Percentiles rank a stretch among this genome's conserved stretches.
Evolutionary conservation across 2,329 filamentous ascomycete genomes (phyloP).

Genomic region (Trichophyton verrucosum): DNA sequence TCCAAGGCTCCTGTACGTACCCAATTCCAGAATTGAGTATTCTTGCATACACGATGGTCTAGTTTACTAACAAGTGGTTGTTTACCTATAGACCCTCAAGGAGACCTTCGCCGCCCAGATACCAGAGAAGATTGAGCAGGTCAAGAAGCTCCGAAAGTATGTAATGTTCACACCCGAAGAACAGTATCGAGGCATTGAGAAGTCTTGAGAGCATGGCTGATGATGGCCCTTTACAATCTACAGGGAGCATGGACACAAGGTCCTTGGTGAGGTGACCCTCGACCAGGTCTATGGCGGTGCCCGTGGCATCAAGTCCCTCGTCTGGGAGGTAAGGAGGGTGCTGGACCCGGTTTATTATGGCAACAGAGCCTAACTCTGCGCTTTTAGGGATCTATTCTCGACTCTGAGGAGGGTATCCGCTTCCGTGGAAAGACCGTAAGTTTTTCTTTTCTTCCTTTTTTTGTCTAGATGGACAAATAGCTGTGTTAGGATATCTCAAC

Average conservation of each 20-base stretch:
- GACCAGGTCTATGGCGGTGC: slow-evolving; percentile 99
- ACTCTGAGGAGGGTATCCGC: slow-evolving; percentile 96
- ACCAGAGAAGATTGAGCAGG: slow-evolving; percentile 94
- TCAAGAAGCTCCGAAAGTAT: slow-evolving; percentile 96
- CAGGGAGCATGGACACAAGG: slow-evolving; percentile 89
- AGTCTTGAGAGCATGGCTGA: neutral
- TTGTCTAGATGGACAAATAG: neutral
- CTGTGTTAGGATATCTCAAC: neutral
- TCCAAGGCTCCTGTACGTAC: slow-evolving; percentile 70
- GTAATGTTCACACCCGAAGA: neutral
- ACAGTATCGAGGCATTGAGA: neutral
- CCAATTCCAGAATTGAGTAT: slow-evolving; percentile 11
- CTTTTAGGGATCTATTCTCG: slow-evolving; percentile 70
- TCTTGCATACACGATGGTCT: slow-evolving; percentile 9
- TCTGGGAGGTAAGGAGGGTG: slow-evolving; percentile 62
- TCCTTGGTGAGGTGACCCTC: slow-evolving; percentile 93
- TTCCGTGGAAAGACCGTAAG: slow-evolving; percentile 89
- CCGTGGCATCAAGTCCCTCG: slow-evolving; percentile 94
- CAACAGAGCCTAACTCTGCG: slow-evolving; percentile 3
- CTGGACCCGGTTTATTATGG: neutral
- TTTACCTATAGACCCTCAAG: slow-evolving; percentile 64
- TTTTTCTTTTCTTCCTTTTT: neutral
- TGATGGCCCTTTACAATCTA: slow-evolving; percentile 16
- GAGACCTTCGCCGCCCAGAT: slow-evolving; percentile 95
- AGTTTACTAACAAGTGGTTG: slow-evolving; percentile 12